Evolutionary conservation across 2,329 filamentous ascomycete species (phyloP).

Genomic region (Colletotrichum musae): DNA sequence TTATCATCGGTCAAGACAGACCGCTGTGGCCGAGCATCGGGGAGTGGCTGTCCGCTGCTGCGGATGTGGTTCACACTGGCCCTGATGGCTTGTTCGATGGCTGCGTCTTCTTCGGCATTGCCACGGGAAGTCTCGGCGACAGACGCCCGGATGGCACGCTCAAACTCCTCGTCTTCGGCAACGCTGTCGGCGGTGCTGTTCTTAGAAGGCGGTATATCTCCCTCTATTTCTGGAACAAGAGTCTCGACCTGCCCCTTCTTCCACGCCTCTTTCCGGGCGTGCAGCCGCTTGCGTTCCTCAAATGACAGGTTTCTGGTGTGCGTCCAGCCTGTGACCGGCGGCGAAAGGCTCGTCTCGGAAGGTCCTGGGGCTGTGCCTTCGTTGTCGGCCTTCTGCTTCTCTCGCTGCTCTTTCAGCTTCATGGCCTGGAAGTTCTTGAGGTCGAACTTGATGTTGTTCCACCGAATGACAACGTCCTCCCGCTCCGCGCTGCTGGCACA

Average conservation of each 20-base stretch:
- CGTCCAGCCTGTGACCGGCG: constrained; percentile 62
- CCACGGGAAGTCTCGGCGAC: constrained; percentile 80
- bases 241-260: constrained; percentile 51
- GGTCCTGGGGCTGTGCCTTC: constrained; percentile 42
- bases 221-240: constrained; percentile 36
- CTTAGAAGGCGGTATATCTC: constrained; percentile 43
- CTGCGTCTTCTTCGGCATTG: constrained; percentile 77
- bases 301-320: constrained; percentile 63
- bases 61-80: constrained; percentile 75
- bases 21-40: constrained; percentile 18
- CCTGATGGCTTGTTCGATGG: constrained; percentile 81
- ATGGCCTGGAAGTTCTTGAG: constrained; percentile 71
- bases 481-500: constrained; percentile 70
- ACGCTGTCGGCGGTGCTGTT: constrained; percentile 10
- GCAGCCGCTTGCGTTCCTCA: constrained; percentile 66
- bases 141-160: constrained; percentile 79
- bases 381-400: constrained; percentile 45
- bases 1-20: constrained; percentile 27
- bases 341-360: constrained; percentile 31
- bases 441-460: constrained; percentile 73
- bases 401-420: constrained; percentile 62
- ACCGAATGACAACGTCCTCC: constrained; percentile 74
- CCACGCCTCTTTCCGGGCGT: constrained; percentile 62
- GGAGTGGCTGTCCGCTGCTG: constrained; percentile 42
- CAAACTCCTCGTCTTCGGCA: constrained; percentile 72